Evolutionary conservation across 2,329 filamentous ascomycete genomes (phyloP), one percentile per base, ranked within the genome.

Genomic region (Plenodomus tracheiphilus): DNA sequence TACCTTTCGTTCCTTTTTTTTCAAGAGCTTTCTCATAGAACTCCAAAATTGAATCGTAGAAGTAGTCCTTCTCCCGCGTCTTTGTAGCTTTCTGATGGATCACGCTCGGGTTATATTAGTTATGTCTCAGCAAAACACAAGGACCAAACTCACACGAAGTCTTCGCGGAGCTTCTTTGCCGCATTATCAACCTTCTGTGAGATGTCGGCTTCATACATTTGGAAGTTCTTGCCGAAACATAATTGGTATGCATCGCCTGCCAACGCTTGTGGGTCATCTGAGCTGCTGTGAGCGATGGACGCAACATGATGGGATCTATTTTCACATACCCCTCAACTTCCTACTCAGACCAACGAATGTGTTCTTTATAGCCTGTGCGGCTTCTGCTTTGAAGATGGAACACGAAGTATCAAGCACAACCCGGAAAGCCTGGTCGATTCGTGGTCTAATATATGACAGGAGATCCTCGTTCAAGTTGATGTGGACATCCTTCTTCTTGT

Each of bases 11-110:
- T 0, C 47, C 16, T 16, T 3, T 41, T 43, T 39, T 3, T 6
- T 19, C 8, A 2, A 41, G n/a, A 2, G 54, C 54, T 11, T 40
- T n/a, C 8, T 28, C 15, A 38, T 66, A 64, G 18, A 58, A 39
- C 1, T 39, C 5, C 2, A 22, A 3, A 47, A 66, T 58, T 2
- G 49, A 50, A 13, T 47, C 38, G 3, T 41, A 32, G 16, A 64
- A 49, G 37, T 62, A 62, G 30, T 49, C 32, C 2, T 41, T 41
- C 0, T 47, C 15, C 5, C 21, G 25, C 9, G 50, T 10, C 1
- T 19, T 53, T 28, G 6, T 15, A 4, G 39, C 36, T 16, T 40
- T 41, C 13, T 22, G 18, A 19, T 50, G 6, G 3, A 44, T 15
- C 4, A 32, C 9, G 28, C 28, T 32, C 6, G 8, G 13, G 13